Evolutionary conservation across 345 rosid species (phyloP).

Genomic region (Leavenworthia alabamica): DNA sequence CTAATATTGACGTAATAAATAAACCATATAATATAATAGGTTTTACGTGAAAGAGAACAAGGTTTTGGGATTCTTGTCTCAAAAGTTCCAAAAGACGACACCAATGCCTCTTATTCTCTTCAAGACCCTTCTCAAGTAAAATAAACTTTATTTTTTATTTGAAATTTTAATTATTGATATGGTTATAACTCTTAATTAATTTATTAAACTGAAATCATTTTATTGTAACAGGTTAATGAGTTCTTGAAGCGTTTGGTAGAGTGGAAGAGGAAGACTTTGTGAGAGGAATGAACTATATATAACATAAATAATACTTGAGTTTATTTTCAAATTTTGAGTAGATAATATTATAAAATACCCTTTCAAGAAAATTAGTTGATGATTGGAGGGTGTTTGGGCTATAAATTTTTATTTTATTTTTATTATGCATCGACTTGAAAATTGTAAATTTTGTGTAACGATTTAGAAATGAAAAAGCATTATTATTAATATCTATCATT

Average conservation of each 20-base stretch:
- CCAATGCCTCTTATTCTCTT: slow-evolving; percentile 78
- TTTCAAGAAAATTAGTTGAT: slow-evolving; percentile 10
- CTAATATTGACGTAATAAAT: not conserved
- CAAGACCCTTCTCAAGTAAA: slow-evolving; percentile 77
- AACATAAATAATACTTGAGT: slow-evolving; percentile 18
- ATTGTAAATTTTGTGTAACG: slow-evolving; percentile 34
- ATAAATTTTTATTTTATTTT: not conserved
- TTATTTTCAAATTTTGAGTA: slow-evolving; percentile 28
- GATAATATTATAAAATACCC: slow-evolving; percentile 16
- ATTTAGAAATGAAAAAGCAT: slow-evolving; percentile 12
- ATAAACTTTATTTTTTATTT: not conserved
- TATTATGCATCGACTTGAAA: slow-evolving; percentile 12
- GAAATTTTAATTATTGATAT: not conserved
- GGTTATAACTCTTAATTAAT: not conserved
- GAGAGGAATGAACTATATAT: not conserved
- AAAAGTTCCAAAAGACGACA: slow-evolving; percentile 77
- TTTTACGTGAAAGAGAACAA: slow-evolving; percentile 62
- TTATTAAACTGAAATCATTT: not conserved
- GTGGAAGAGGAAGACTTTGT: slow-evolving; percentile 41
- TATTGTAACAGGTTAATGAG: slow-evolving; percentile 74
- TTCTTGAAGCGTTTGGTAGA: slow-evolving; percentile 64
- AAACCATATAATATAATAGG: slow-evolving; percentile 32
- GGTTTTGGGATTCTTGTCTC: slow-evolving; percentile 91
- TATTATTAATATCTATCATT: not conserved
- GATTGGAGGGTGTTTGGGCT: slow-evolving; percentile 12